These are phyloP conservation scores for Mortierella sp. DNA, from an alignment of 371 early-diverging fungal species.

Conservation along the genomic window DNA sequence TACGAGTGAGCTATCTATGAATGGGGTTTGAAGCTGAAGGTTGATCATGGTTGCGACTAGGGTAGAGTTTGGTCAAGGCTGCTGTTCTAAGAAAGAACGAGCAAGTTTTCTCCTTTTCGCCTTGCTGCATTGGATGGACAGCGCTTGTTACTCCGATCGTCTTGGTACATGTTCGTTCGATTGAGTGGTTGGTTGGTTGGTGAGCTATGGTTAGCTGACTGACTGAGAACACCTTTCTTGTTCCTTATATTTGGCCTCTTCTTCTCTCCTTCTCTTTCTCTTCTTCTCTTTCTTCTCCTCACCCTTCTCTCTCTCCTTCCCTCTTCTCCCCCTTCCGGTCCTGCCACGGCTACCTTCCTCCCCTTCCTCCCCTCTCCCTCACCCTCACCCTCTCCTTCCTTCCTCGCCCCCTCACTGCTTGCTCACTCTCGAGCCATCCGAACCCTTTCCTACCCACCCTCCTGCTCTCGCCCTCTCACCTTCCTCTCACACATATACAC, in stretches of 20 bases:
- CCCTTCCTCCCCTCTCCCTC: not conserved
- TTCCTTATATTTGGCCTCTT: not conserved
- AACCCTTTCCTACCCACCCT: constrained; percentile 9
- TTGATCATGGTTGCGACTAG: too few species aligned
- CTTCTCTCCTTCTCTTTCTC: not conserved
- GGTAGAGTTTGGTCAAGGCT: too few species aligned
- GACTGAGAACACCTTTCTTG: not conserved
- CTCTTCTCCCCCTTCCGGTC: not conserved
- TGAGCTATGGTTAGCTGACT: too few species aligned
- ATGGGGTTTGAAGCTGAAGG: too few species aligned
- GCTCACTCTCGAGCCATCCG: constrained; percentile 4
- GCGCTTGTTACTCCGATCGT: too few species aligned
- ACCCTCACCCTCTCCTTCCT: not conserved
- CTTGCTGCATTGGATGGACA: too few species aligned
- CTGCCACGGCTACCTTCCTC: not conserved
- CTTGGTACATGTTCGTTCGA: too few species aligned
- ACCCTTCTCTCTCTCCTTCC: not conserved
- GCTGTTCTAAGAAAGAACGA: too few species aligned
- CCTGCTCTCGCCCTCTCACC: constrained; percentile 16
- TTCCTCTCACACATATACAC: constrained; percentile 13
- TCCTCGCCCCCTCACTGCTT: not conserved
- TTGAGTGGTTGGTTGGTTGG: not conserved
- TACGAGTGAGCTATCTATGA: too few species aligned
- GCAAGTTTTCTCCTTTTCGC: too few species aligned
- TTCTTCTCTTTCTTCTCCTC: not conserved